Evolutionary conservation across 179 eudicot species (phyloP).

Genomic region (Nepenthes alata): DNA sequence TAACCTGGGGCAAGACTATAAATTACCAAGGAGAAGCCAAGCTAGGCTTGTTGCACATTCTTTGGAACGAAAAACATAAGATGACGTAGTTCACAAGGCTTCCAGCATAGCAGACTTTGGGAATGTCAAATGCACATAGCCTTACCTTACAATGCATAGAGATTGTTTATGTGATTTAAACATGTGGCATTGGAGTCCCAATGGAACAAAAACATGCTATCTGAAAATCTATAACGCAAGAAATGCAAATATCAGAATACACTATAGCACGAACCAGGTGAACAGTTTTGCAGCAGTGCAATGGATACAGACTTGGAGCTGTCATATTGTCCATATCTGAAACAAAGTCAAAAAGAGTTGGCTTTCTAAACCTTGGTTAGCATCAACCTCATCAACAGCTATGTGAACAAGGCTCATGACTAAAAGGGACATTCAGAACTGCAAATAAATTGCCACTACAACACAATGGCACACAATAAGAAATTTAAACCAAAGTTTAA

Average conservation of each 20-base stretch:
- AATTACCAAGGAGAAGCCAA: slow-evolving; percentile 13
- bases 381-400: not conserved
- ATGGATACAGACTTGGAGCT: slow-evolving; percentile 53
- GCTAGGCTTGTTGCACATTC: slow-evolving; percentile 1
- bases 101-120: no score
- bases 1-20: slow-evolving; percentile 37
- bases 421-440: not conserved
- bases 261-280: slow-evolving; percentile 64
- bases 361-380: not conserved
- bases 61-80: no score
- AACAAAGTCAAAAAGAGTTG: slow-evolving; percentile 8
- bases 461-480: no score
- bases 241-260: not conserved
- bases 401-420: not conserved
- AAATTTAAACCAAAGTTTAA: no score
- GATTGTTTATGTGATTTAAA: not conserved
- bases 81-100: no score
- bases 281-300: slow-evolving; percentile 73
- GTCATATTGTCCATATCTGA: slow-evolving; percentile 51
- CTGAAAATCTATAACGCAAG: slow-evolving; percentile 6
- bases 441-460: no score
- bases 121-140: no score
- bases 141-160: not conserved
- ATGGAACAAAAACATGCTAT: slow-evolving; percentile 6
- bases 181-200: slow-evolving; percentile 6